Conservation (phyloP, 2,329 filamentous ascomycete genomes). For the Aquanectria penicillioides region DNA sequence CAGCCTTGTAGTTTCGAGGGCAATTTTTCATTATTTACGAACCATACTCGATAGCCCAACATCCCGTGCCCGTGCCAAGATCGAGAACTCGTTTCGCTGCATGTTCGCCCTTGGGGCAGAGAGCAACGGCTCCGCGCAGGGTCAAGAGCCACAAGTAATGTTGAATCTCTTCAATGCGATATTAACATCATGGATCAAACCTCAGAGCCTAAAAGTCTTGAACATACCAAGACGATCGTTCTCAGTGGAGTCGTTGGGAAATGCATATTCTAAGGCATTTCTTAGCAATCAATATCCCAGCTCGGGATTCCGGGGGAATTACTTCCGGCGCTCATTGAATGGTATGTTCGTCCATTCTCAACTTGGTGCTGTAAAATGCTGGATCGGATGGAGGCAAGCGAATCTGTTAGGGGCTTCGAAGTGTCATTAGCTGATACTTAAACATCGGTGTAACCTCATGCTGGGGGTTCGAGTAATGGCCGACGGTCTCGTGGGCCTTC, state of each 20-base stretch:
- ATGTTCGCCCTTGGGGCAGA: neutral
- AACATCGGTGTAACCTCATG: too few species aligned
- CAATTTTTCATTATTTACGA: neutral
- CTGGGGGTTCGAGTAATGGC: too few species aligned
- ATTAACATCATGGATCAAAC: neutral
- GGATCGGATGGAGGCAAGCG: slow-evolving; percentile 2
- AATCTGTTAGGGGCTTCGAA: neutral
- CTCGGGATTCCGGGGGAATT: neutral
- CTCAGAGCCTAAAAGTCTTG: neutral
- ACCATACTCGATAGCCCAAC: slow-evolving; percentile 18
- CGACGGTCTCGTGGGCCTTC: too few species aligned
- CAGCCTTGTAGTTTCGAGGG: neutral
- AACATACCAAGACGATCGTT: slow-evolving; percentile 3
- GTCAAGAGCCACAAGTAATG: slow-evolving; percentile 19
- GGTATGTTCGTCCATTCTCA: slow-evolving; percentile 17
- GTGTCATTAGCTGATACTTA: too few species aligned
- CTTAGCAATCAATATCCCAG: neutral
- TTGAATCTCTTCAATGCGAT: slow-evolving; percentile 3
- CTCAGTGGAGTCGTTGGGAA: slow-evolving; percentile 6
- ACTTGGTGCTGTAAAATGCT: slow-evolving; percentile 9
- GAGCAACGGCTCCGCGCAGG: neutral
- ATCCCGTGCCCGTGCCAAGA: slow-evolving; percentile 17
- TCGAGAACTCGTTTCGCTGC: slow-evolving; percentile 6
- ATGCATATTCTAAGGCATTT: slow-evolving; percentile 1
- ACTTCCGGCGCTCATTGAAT: slow-evolving; percentile 11